phyloP scores from a whole-genome alignment of 1,139 yeast species.

The Candida neerlandica region DNA sequence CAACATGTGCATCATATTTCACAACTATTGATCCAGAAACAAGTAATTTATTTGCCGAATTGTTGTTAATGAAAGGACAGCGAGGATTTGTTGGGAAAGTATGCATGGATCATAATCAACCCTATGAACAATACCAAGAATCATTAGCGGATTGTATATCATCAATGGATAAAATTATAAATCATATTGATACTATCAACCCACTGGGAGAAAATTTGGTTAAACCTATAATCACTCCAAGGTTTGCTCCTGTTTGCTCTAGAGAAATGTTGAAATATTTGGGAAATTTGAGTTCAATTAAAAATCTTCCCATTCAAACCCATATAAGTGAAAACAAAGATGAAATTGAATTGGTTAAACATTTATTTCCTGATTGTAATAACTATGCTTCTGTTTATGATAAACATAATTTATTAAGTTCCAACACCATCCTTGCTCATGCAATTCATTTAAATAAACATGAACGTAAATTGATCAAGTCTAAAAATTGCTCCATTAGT shows the following conservation, averaged over 20 bases:
- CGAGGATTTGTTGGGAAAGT: constrained; percentile 91
- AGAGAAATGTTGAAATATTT: constrained; percentile 60
- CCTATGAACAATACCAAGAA: constrained; percentile 73
- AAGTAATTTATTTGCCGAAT: constrained; percentile 73
- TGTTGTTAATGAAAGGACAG: constrained; percentile 70
- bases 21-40: constrained; percentile 84
- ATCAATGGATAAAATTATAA: constrained; percentile 60
- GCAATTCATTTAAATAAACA: constrained; percentile 72
- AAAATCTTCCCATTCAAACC: constrained; percentile 76
- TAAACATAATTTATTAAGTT: constrained; percentile 57
- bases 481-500: constrained; percentile 68
- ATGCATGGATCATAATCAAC: constrained; percentile 72
- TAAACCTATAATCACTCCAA: constrained; percentile 84
- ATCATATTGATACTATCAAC: constrained; percentile 54
- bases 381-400: constrained; percentile 81
- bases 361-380: constrained; percentile 69
- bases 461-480: constrained; percentile 61
- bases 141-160: constrained; percentile 56
- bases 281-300: constrained; percentile 56
- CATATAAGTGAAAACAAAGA: constrained; percentile 79
- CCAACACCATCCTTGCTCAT: constrained; percentile 83
- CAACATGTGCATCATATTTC: constrained; percentile 90
- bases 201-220: constrained; percentile 51
- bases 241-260: constrained; percentile 92
- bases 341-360: constrained; percentile 77